A percentile compares a stretch with the other conserved stretches of the same genome.
Conservation (phyloP, 1,284 basidiomycete genomes). For the Melampsora larici-populina region DNA sequence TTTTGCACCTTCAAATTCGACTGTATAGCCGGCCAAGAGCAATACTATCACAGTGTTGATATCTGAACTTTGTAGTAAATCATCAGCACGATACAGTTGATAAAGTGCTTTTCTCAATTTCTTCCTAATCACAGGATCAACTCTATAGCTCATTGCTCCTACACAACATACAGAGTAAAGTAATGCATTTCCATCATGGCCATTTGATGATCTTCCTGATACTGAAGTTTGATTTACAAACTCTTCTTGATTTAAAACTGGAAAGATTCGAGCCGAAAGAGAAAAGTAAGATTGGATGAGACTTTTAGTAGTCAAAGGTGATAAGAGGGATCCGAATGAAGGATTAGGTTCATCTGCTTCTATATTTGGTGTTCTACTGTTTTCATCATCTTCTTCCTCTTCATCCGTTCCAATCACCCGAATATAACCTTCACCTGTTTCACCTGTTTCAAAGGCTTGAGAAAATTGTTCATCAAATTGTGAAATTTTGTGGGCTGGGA, state of each 20-base stretch:
- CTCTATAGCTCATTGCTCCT: constrained; percentile 4
- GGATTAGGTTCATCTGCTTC: neutral
- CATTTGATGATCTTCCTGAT: neutral
- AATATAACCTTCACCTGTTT: constrained; percentile 78
- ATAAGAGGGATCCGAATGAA: constrained; percentile 49
- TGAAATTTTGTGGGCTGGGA: constrained; percentile 74
- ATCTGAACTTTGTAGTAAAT: constrained; percentile 19
- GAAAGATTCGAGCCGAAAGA: neutral
- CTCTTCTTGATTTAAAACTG: neutral
- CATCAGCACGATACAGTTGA: constrained; percentile 8
- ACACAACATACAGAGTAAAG: constrained; percentile 17
- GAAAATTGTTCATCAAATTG: constrained; percentile 66
- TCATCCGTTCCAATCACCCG: constrained; percentile 61
- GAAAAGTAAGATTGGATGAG: neutral
- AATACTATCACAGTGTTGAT: constrained; percentile 15
- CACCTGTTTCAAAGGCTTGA: constrained; percentile 59
- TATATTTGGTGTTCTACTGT: neutral
- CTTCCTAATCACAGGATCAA: neutral
- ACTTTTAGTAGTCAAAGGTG: neutral
- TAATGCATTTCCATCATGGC: neutral
- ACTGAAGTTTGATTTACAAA: neutral
- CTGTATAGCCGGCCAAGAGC: neutral
- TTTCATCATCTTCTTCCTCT: constrained; percentile 24
- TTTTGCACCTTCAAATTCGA: constrained; percentile 29
- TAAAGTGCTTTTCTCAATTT: constrained; percentile 3